Base-by-base conservation (phyloP, 2,329 filamentous ascomycete species). In the Colletotrichum sojae region DNA sequence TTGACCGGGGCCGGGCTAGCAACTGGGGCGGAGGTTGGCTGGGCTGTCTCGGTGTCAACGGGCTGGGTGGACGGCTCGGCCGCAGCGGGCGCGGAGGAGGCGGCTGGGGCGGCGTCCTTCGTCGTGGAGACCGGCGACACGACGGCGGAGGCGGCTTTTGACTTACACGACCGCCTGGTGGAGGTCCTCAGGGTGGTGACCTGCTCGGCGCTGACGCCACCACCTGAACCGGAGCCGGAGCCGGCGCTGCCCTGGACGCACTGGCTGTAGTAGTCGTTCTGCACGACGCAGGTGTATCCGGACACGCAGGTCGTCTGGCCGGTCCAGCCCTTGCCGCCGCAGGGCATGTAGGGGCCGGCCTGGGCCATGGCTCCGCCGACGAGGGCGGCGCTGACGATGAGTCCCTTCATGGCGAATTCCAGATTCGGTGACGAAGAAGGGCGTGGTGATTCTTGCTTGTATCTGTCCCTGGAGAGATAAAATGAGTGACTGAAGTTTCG, bases 261-360 rank as follows among this genome's bases (percentile, higher is more conserved):
- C 70, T 85, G 83, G 67, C 76, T 80, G 71, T 84, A 85, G 72
- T 75, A 84, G n/a, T 78, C 73, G 72, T 84, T 83, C 6, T 73
- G 63, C 43, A 75, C 74, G 8, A 64, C 73, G 72, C 83, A 85
- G 1, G 73, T 74, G 62, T 82, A 84, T 5, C 83, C 83, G 16
- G 78, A 75, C 15, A 81, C 75, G 55, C 83, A 85, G 0, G 78
- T 79, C 4, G 76, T 84, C 1, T 74, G 45, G 1, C 83, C 83
- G 13, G 72, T 71, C 75, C 76, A 84, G 52, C 69, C 72, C 9
- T 68, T 77, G 9, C 83, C 84, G 62, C 84, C 83, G 52, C 83
- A 86, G 66, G 84, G 83, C 9, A 71, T 67, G 54, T 63, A 77
- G 8, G 75, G 62, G 1, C 61, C 61, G 45, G 70, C 39, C 31